Base-by-base conservation (phyloP, 2,329 filamentous ascomycete species). In the Fusarium continuum region DNA sequence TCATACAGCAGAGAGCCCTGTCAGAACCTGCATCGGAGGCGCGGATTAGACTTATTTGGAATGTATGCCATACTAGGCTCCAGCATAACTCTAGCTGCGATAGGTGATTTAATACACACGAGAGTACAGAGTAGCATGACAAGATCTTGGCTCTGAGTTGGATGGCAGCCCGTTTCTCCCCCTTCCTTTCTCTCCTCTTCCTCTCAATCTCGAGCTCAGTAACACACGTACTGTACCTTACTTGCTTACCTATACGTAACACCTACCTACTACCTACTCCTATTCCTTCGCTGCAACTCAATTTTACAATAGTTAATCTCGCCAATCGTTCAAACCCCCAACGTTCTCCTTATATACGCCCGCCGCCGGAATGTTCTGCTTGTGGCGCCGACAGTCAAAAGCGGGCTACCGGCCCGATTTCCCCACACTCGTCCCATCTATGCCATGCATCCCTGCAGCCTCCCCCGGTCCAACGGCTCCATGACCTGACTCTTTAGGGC, bases 361-460 rank as follows among this genome's bases (percentile, higher is more conserved):
- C 61, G 57, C 61, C 55, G 41, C 62, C 68, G 68, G 68, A 68
- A 67, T 56, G 43, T 48, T 34, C 40, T 55, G 44, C 31, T 56
- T 61, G 68, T 71, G 66, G 68, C 64, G 66, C 68, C 68, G 68
- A 61, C 38, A 57, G 38, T 35, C 25, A 41, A 50, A 58, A n/a
- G n/a, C 68, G 68, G 68, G 45, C 41, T 50, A 28, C 54, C 68
- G 68, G 68, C 36, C 68, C 68, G 68, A 70, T 67, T 71, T 67
- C 66, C 68, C 64, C 64, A 67, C 68, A 70, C 62, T 68, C 64
- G 29, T 49, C 55, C 50, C 59, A 60, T 49, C 51, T 35, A 32
- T n/a, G n/a, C n/a, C 23, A 38, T 52, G 34, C 57, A 63, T 44
- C 58, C 58, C 40, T 64, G 54, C 54, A 56, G 23, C 44, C 46